Conservation (phyloP, 495 filamentous ascomycete species). For the Hyaloscypha variabilis region DNA sequence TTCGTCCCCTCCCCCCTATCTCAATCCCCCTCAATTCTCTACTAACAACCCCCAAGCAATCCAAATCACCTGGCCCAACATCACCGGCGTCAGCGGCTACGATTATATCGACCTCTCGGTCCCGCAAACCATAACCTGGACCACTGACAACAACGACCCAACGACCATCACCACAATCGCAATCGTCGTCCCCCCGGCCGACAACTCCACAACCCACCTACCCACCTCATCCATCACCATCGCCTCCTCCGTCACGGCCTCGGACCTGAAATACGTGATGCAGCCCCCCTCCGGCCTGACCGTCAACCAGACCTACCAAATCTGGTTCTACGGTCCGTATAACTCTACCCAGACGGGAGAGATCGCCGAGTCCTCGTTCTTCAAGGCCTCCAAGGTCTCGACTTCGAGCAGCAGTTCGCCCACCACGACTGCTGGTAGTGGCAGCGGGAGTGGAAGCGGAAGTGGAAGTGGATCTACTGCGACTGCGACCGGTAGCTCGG, state of each 20-base stretch:
- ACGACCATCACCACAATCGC: neutral
- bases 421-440: no score
- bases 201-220: neutral
- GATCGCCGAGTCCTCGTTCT: neutral
- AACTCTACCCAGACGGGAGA: neutral
- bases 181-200: neutral
- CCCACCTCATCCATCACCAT: neutral
- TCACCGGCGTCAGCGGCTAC: neutral
- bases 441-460: no score
- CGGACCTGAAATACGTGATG: neutral
- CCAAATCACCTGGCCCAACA: neutral
- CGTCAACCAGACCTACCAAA: neutral
- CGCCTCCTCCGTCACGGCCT: neutral
- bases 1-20: no score
- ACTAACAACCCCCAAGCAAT: conserved; percentile 5
- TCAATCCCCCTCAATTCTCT: neutral
- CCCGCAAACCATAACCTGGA: conserved; percentile 5
- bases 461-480: no score
- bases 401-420: no score
- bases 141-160: neutral
- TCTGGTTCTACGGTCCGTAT: conserved; percentile 7
- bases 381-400: neutral
- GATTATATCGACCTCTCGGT: neutral
- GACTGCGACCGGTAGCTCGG: no score
- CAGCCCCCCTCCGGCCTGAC: neutral